Evolutionary conservation across 2,329 filamentous ascomycete species (phyloP), one percentile per base, ranked within the genome.

Genomic region (Hirsutella rhossiliensis): DNA sequence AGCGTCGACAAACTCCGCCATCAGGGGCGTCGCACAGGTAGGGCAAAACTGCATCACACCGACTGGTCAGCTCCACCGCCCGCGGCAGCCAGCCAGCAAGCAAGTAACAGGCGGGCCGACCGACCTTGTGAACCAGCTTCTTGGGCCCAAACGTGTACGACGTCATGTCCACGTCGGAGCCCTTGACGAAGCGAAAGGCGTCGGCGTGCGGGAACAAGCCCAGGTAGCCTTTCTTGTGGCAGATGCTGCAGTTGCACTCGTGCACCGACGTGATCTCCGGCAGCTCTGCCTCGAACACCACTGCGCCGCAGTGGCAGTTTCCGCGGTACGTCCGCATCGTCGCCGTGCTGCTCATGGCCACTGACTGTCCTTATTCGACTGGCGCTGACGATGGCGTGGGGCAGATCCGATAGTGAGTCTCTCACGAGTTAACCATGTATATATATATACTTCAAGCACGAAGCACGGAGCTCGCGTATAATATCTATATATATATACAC

Each of bases 161-260:
- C 11, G 60, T 61, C 45, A 78, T 54, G 3, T 55, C 56, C 3
- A 59, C 62, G 31, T 59, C 50, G 48, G 54, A 56, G 30, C 72
- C 74, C 54, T 71, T 71, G 53, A 74, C 58, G 43, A 75, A 54
- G n/a, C 52, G 64, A 44, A 75, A 58, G 37, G 57, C 47, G 31
- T 57, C 54, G 1, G 51, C 48, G 4, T 54, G 52, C 7, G 60
- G 55, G 30, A 63, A 54, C 17, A 61, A 38, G 56, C 60, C 71
- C 31, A 71, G 54, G 38, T 67, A 67, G 13, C 60, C 68, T 54
- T 72, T 73, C 51, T 66, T 73, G 52, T 50, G 53, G 57, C 82
- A 82, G 50, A 82, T 75, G 61, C 78, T 83, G 63, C 83, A 86
- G 59, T 81, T 79, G 62, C 82, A 83, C 53, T 75, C 67, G 5